phyloP scores from a whole-genome alignment of 2,329 filamentous ascomycete species.

The Aspergillus hortae region DNA sequence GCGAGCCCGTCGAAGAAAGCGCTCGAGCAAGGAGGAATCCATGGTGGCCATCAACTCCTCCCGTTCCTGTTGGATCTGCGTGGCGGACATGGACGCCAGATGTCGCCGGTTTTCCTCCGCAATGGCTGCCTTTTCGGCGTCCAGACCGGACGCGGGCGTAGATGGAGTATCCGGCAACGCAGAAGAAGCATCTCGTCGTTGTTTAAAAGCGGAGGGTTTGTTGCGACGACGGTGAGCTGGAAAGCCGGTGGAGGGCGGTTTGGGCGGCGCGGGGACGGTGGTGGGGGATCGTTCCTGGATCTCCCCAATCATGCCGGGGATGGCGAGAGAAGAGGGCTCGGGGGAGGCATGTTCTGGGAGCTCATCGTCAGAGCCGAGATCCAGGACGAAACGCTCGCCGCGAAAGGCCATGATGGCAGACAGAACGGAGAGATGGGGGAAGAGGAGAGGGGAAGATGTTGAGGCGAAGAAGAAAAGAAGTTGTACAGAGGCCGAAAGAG shows the following conservation, averaged over 20 bases:
- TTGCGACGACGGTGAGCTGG: slow-evolving; percentile 81
- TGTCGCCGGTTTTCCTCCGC: slow-evolving; percentile 75
- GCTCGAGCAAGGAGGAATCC: slow-evolving; percentile 71
- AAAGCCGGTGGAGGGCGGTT: slow-evolving; percentile 72
- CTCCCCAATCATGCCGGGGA: slow-evolving; percentile 60
- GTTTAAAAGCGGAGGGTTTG: slow-evolving; percentile 74
- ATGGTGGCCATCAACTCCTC: slow-evolving; percentile 76
- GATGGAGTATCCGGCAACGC: slow-evolving; percentile 1
- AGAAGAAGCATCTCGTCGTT: slow-evolving; percentile 42
- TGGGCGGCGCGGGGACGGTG: slow-evolving; percentile 39
- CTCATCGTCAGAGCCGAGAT: slow-evolving; percentile 53
- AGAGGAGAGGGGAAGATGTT: not conserved
- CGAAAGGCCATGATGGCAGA: slow-evolving; percentile 45
- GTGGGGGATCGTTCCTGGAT: slow-evolving; percentile 70
- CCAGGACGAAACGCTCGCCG: slow-evolving; percentile 60
- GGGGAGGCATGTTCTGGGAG: slow-evolving; percentile 10
- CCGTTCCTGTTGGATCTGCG: slow-evolving; percentile 77
- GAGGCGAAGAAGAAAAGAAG: slow-evolving; percentile 9
- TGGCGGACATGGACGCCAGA: slow-evolving; percentile 72
- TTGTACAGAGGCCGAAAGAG: not conserved
- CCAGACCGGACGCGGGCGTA: slow-evolving; percentile 1
- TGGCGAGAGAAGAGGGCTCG: slow-evolving; percentile 17
- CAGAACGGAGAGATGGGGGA: not conserved
- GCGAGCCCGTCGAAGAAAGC: slow-evolving; percentile 70
- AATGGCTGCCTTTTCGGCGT: slow-evolving; percentile 66